Evolutionary conservation across 306 rosid genomes (phyloP), one percentile per base, ranked within the genome.

Genomic region (Glycine latifolia): DNA sequence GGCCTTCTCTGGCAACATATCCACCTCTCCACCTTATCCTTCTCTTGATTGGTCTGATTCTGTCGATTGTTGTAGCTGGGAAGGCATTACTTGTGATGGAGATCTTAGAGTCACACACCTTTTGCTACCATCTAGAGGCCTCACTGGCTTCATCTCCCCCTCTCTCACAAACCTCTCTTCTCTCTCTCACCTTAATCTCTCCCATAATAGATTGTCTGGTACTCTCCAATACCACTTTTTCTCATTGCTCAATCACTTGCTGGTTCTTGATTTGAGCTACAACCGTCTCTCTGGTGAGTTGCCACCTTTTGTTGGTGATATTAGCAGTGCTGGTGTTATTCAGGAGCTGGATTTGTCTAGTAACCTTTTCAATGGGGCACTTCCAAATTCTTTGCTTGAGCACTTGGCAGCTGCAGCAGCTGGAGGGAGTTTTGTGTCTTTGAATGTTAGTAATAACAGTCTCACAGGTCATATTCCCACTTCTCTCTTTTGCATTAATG

Each of bases 401-500:
- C 73, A 80, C 20, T 58, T 88, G 7, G 87, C 78, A 4, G 31
- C 31, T 26, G 31, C 31, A 26, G 89, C 84, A 8, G 46, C 8
- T 37, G 72, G 83, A 35, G 89, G 88, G 61, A 71, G 78, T 73
- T 86, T 92, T 77, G 75, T 81, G 15, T 67, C 83, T 87, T 89
- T 95, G 85, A 95, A 95, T 86, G 92, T 91, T 76, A 93, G 98
- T 77, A 86, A 90, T 85, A 93, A 95, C 84, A 90, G 90, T 79
- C 87, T 95, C 83, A 11, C 72, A 43, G 99, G 99, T 59, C 71
- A 49, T 17, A 82, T 93, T 56, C 92, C 94, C 7, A 16, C 81
- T 78, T 94, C 92, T 14, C 11, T 9, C 15, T 85, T 90, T 73
- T 87, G 97, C 76, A 58, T 41, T 17, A 80, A 72, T 8, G 82